Conservation (phyloP, 371 early-diverging fungal genomes). For the Modicella reniformis region DNA sequence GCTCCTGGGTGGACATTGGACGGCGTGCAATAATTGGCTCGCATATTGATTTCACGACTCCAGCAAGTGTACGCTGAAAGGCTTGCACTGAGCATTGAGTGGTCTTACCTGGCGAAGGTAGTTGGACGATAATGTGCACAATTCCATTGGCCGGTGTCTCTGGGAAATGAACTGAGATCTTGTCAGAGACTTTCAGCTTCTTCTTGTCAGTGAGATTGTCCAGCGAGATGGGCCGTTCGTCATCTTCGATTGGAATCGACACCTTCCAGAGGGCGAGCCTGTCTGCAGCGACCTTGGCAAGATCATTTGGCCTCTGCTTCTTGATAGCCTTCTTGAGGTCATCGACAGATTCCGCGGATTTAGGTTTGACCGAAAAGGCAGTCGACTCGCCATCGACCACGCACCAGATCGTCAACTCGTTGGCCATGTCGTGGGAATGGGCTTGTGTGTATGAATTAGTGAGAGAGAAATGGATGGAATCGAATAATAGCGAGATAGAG, state of each 20-base stretch:
- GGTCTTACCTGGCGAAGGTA: not conserved
- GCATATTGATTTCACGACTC: too few relatives aligned
- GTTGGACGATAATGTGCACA: slow-evolving; percentile 9
- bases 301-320: slow-evolving; percentile 1
- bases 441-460: too few relatives aligned
- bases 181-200: slow-evolving; percentile 1
- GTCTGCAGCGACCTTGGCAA: slow-evolving; percentile 3
- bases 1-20: too few relatives aligned
- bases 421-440: too few relatives aligned
- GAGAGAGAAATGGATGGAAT: too few relatives aligned
- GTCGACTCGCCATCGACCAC: slow-evolving; percentile 14
- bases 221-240: not conserved
- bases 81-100: slow-evolving; percentile 1
- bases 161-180: slow-evolving; percentile 13
- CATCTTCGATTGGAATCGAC: slow-evolving; percentile 13
- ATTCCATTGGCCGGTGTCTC: slow-evolving; percentile 7
- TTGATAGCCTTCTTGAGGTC: slow-evolving; percentile 27
- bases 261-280: slow-evolving; percentile 31
- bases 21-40: too few relatives aligned
- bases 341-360: slow-evolving; percentile 3
- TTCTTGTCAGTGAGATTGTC: not conserved
- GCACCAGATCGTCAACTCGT: slow-evolving; percentile 16
- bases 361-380: slow-evolving; percentile 2
- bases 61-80: too few relatives aligned
- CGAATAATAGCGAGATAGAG: too few relatives aligned